Conservation (phyloP, 2,329 filamentous ascomycete species). For the Trichoderma koningii region DNA sequence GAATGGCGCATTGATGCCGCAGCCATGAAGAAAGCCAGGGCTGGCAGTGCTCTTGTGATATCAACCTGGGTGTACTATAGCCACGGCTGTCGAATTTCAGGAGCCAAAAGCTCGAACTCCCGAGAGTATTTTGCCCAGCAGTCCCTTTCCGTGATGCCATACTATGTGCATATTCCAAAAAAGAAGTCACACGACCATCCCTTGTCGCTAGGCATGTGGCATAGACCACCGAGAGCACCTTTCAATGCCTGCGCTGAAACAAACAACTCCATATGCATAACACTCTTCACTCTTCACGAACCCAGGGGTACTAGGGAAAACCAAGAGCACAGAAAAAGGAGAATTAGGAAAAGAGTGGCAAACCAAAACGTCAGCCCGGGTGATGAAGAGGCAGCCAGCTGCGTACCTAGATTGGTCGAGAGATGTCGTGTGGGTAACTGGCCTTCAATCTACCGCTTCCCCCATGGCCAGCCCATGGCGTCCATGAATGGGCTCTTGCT, state of each 20-base stretch:
- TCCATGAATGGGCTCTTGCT: neutral
- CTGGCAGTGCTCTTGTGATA: too few relatives aligned
- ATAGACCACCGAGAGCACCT: neutral
- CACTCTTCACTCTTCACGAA: neutral
- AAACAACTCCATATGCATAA: neutral
- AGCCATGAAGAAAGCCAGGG: neutral
- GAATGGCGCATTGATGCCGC: neutral
- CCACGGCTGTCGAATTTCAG: too few relatives aligned
- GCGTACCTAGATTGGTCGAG: neutral
- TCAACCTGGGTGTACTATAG: too few relatives aligned
- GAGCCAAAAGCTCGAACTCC: too few relatives aligned
- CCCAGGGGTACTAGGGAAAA: neutral
- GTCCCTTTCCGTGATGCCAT: too few relatives aligned
- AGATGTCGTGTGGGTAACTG: constrained; percentile 3
- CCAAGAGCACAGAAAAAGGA: neutral
- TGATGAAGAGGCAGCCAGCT: neutral
- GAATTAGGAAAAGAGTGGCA: neutral
- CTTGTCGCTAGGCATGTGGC: neutral
- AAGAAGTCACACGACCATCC: neutral
- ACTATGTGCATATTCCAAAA: neutral
- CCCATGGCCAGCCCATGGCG: neutral
- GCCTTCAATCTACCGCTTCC: neutral
- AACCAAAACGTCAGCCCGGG: constrained; percentile 10
- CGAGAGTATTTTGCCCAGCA: too few relatives aligned
- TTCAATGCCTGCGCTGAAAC: neutral